Base-by-base conservation (phyloP, 306 rosid species). In the Rubus idaeus region DNA sequence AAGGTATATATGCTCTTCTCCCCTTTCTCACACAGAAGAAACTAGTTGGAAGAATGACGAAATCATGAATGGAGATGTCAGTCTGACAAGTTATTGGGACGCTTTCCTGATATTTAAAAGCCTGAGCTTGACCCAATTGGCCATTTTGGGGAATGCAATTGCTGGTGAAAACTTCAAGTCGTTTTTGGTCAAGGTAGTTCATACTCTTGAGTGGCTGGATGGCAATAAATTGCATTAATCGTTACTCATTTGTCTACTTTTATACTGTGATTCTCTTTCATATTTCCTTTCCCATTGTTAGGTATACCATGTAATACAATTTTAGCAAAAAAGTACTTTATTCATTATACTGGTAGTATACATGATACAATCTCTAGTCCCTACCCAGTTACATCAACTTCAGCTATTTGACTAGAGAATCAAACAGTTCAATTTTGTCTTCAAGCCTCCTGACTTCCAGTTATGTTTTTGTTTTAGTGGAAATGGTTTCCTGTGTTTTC, bases 1-100 rank as follows among this genome's bases (percentile, higher is more conserved):
- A 50, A 77, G 97, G 89, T 92, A 91, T 73, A 80, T 89, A 5
- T 92, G 83, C 64, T 73, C 92, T 49, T 92, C 98, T 77, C 94
- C 99, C 51, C 68, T 95, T 77, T 84, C 88, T 71, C 96, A 87
- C 64, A 79, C 87, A 11, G 95, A 89, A 80, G 92, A 88, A 77
- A 84, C 77, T 85, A 81, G 70, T 41, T 82, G 86, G 89, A 84
- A 85, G 66, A 67, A n/a, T 41, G 73, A 81, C 26, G 84, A 87
- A 74, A 61, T 30, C 50, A 81, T 81, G 30, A 21, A 68, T 5
- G 88, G 78, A 75, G 70, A 50, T 71, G 26, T 70, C 57, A 69
- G 51, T 75, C 81, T 75, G 68, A 50, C 82, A 60, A 55, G 78
- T 45, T 81, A 81, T 84, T 95, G 97, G 96, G 94, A 92, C 74